Percentiles rank a stretch among this genome's conserved stretches.
Evolutionary conservation across 2,329 filamentous ascomycete genomes (phyloP).

Genomic region (Arthroderma sp.): DNA sequence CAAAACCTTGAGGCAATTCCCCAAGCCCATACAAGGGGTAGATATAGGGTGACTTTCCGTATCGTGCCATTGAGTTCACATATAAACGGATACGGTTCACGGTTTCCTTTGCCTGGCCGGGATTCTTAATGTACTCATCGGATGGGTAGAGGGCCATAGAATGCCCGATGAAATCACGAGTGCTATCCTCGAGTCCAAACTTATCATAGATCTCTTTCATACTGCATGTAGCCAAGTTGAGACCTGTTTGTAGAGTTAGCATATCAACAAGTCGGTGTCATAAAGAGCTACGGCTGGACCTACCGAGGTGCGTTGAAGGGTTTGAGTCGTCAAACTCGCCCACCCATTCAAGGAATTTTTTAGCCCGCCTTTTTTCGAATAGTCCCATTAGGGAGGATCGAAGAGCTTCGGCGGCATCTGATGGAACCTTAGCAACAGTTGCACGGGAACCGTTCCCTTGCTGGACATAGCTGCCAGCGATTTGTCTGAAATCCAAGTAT

Average conservation of each 20-base stretch:
- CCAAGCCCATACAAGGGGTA: constrained; percentile 96
- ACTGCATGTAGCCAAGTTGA: constrained; percentile 63
- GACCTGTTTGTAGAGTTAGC: constrained; percentile 39
- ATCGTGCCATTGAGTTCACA: constrained; percentile 92
- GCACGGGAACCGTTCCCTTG: constrained; percentile 70
- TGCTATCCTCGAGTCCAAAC: constrained; percentile 78
- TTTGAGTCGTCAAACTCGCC: constrained; percentile 74
- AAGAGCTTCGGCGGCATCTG: constrained; percentile 79
- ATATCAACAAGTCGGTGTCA: too few relatives aligned
- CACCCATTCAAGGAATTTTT: constrained; percentile 93
- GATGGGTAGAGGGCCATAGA: constrained; percentile 93
- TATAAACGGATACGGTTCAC: constrained; percentile 91
- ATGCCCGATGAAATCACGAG: constrained; percentile 92
- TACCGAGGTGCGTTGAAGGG: constrained; percentile 79
- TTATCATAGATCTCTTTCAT: constrained; percentile 99
- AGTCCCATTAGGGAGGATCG: constrained; percentile 90
- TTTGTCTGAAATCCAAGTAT: constrained; percentile 87
- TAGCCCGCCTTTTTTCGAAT: constrained; percentile 94
- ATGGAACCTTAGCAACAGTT: constrained; percentile 92
- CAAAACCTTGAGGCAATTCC: constrained; percentile 94
- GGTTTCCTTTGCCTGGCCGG: constrained; percentile 65
- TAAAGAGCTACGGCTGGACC: constrained; percentile 14
- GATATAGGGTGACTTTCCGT: constrained; percentile 98
- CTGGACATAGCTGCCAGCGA: constrained; percentile 92
- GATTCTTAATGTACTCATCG: constrained; percentile 67